Base-by-base conservation (phyloP, 169 alveolate species). In the Plasmodium adleri region DNA sequence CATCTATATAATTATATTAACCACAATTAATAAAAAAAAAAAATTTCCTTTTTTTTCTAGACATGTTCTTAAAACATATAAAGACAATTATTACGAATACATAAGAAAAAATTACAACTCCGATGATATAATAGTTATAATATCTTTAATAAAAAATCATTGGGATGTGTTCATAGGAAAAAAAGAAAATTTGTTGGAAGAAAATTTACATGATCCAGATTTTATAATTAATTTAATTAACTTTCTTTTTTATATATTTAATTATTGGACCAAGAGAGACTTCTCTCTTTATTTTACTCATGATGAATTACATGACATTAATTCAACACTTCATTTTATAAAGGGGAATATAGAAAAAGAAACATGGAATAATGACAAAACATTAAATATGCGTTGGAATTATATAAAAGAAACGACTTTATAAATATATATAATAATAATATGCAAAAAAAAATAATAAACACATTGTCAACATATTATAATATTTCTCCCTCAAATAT, bases 101-200 rank as follows among this genome's bases (percentile, higher is more conserved):
- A 70, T 83, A 32, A 70, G 58, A 50, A 22, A 13, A 24, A 52
- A 67, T 32, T 83, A 68, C 67, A 83, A 71, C 54, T 83, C 63
- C 17, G 91, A 83, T 49, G 91, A 83, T 10, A 22, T 83, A 22
- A 67, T 60, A n/a, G 62, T 70, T 9, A 10, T 83, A 22, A 62
- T 83, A 24, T 13, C 8, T 62, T 49, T 83, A 10, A 83, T 83
- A 5, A 68, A 63, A 17, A 52, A 73, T 58, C 68, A 83, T 2
- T 43, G 72, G 91, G 60, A 56, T 15, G 17, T 24, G 2, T 43
- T 83, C 9, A 66, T 80, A 7, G 72, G n/a, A 8, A 63, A 75
- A 2, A 75, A 67, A 47, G 22, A 63, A 50, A 22, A 50, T 10
- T 20, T 13, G 26, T 22, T 56, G n/a, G 17, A 54, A 32, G 3